These are phyloP conservation scores for Metschnikowia henanensis DNA, from an alignment of 805 yeast species.

Conservation along the genomic window DNA sequence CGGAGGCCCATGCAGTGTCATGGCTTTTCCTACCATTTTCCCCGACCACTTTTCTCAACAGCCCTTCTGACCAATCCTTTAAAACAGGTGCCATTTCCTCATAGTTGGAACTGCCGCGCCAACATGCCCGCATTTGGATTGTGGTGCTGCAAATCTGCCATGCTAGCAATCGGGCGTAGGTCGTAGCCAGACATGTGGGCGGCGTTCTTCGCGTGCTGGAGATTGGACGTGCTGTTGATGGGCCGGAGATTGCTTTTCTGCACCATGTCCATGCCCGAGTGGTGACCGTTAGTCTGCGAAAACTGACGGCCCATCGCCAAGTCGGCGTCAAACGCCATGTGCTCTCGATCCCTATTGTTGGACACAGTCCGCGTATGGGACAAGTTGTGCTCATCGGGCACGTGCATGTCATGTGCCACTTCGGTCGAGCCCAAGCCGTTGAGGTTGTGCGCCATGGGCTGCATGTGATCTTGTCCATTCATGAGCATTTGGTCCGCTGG, in stretches of 20 bases:
- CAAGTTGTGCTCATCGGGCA: neutral
- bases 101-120: constrained; percentile 14
- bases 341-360: constrained; percentile 16
- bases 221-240: constrained; percentile 35
- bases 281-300: constrained; percentile 7
- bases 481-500: constrained; percentile 1
- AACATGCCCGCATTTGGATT: constrained; percentile 5
- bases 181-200: constrained; percentile 7
- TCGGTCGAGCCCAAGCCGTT: constrained; percentile 1
- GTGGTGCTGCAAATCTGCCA: constrained; percentile 19
- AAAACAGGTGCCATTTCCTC: neutral
- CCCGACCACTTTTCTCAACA: too few relatives aligned
- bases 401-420: constrained; percentile 2
- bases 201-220: constrained; percentile 21
- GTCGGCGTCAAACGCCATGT: constrained; percentile 8
- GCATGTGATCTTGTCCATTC: constrained; percentile 5
- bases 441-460: neutral
- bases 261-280: neutral
- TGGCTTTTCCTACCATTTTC: too few relatives aligned
- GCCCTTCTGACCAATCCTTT: too few relatives aligned
- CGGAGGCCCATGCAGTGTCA: too few relatives aligned
- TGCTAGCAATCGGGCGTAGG: constrained; percentile 18
- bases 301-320: constrained; percentile 12
- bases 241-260: constrained; percentile 22
- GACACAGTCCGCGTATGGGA: constrained; percentile 7